phyloP scores from a whole-genome alignment of 2,329 filamentous ascomycete genomes.

The Ophiosphaerella herpotricha region DNA sequence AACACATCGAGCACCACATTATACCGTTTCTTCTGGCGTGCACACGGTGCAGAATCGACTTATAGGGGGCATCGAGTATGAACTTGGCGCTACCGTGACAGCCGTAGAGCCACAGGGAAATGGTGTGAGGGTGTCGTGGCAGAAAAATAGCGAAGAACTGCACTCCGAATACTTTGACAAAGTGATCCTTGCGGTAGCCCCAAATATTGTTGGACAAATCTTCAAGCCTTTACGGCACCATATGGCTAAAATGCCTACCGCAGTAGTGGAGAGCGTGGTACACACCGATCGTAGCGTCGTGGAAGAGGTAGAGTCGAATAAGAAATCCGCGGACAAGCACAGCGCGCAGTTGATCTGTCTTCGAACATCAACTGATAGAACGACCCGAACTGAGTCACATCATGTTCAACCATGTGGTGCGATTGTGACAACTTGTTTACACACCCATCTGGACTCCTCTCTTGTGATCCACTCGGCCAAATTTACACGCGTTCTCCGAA shows the following conservation, averaged over 20 bases:
- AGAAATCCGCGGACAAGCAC: background rate
- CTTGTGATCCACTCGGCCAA: constrained; percentile 52
- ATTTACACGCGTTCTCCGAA: constrained; percentile 61
- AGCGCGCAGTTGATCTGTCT: constrained; percentile 37
- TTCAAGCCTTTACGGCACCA: constrained; percentile 50
- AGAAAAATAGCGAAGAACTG: constrained; percentile 5
- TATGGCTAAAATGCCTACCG: constrained; percentile 55
- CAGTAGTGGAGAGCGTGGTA: constrained; percentile 55
- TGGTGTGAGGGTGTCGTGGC: constrained; percentile 46
- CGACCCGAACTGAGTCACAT: constrained; percentile 55
- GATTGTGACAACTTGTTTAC: constrained; percentile 59
- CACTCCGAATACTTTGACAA: constrained; percentile 53
- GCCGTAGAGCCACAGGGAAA: constrained; percentile 37
- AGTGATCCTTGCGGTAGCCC: constrained; percentile 61
- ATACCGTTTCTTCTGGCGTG: constrained; percentile 57
- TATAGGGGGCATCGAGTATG: constrained; percentile 48
- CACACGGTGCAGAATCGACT: constrained; percentile 56
- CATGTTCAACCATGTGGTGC: constrained; percentile 58
- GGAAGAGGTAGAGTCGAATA: background rate
- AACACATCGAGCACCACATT: constrained; percentile 56
- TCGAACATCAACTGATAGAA: constrained; percentile 36
- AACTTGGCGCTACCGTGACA: constrained; percentile 48
- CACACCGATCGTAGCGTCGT: constrained; percentile 43
- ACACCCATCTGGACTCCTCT: constrained; percentile 46
- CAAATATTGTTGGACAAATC: constrained; percentile 56